phyloP scores from a whole-genome alignment of 495 filamentous ascomycete species.

The Chlorociboria aeruginascens region DNA sequence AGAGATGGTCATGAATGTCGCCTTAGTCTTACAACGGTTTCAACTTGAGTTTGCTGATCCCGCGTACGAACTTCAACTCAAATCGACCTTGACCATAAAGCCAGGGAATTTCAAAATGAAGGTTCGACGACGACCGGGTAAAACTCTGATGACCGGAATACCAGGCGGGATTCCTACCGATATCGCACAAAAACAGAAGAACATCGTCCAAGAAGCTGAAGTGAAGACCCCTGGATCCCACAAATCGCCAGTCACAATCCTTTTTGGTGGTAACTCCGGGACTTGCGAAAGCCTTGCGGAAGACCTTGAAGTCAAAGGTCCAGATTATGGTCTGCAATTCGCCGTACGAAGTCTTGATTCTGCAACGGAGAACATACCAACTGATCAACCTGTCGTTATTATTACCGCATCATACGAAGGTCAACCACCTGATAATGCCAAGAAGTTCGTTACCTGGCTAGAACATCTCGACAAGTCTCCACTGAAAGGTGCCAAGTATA shows the following conservation, averaged over 20 bases:
- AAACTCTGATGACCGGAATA: conserved; percentile 30
- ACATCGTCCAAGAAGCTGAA: conserved; percentile 10
- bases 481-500: conserved; percentile 43
- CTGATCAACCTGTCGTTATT: conserved; percentile 48
- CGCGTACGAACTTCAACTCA: conserved; percentile 50
- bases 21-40: conserved; percentile 50
- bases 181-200: conserved; percentile 2
- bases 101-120: conserved; percentile 57
- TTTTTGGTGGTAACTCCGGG: conserved; percentile 63
- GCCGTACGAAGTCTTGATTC: conserved; percentile 46
- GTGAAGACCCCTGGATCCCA: conserved; percentile 7
- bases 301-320: conserved; percentile 45
- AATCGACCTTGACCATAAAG: conserved; percentile 66
- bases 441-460: conserved; percentile 57
- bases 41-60: conserved; percentile 45
- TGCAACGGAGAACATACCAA: conserved; percentile 48
- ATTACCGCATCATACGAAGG: conserved; percentile 67
- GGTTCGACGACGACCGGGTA: conserved; percentile 45
- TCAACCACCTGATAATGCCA: conserved; percentile 62
- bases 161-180: conserved; percentile 26
- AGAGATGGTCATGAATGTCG: conserved; percentile 40
- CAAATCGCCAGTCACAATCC: conserved; percentile 41
- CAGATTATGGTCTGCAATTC: conserved; percentile 44
- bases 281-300: conserved; percentile 64
- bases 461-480: conserved; percentile 29